phyloP scores from a whole-genome alignment of 192 early-diverging fungal genomes.

The Rhizophagus clarus region DNA sequence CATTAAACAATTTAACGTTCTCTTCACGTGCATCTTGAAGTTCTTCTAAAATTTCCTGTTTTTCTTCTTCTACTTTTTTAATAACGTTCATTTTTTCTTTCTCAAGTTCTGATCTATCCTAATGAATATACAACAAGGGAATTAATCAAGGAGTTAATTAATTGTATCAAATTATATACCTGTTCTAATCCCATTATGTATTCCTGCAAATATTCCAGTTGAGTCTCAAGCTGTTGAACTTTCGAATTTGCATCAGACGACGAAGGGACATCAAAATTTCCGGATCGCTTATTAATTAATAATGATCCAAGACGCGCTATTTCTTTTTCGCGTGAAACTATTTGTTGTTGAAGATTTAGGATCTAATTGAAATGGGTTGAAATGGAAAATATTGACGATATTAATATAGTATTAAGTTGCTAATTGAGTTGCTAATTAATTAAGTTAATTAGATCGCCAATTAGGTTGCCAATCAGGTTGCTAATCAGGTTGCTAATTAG shows the following conservation, averaged over 20 bases:
- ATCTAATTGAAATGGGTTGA: constrained; percentile 2
- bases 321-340: constrained; percentile 27
- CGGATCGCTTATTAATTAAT: not conserved
- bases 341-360: constrained; percentile 8
- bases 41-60: not conserved
- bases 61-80: not conserved
- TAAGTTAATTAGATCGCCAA: too few relatives aligned
- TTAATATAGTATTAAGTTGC: too few relatives aligned
- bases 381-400: too few relatives aligned
- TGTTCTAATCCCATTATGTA: constrained; percentile 22
- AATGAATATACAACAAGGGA: not conserved
- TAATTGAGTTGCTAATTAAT: too few relatives aligned
- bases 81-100: not conserved
- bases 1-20: not conserved
- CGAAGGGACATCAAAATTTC: not conserved
- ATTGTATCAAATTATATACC: not conserved
- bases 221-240: constrained; percentile 29
- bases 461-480: too few relatives aligned
- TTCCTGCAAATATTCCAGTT: constrained; percentile 27
- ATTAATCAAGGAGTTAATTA: not conserved
- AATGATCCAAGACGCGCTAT: constrained; percentile 18
- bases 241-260: not conserved
- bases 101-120: not conserved
- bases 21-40: not conserved
- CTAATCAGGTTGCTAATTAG: too few relatives aligned